A percentile compares a stretch with the other conserved stretches of the same genome.
phyloP scores from a whole-genome alignment of 2,329 filamentous ascomycete species.

The Camptophora hylomeconis region DNA sequence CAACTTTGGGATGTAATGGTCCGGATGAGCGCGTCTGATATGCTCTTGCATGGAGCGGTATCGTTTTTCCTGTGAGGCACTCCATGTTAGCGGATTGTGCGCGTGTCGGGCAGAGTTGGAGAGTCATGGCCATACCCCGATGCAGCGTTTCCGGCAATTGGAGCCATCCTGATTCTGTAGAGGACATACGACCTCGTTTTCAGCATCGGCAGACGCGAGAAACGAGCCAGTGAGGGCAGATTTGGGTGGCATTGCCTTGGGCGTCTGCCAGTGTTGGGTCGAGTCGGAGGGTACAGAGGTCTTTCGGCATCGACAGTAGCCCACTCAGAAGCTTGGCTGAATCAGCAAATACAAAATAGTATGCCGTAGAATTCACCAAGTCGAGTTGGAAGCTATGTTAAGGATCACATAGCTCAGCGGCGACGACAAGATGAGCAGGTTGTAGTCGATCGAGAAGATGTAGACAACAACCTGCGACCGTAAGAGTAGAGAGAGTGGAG shows the following conservation, averaged over 20 bases:
- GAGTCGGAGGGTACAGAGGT: slow-evolving; percentile 1
- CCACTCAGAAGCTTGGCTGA: slow-evolving; percentile 5
- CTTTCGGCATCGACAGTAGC: slow-evolving; percentile 6
- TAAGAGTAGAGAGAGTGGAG: slow-evolving; percentile 3
- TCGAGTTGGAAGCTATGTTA: slow-evolving; percentile 1
- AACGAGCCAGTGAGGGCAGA: slow-evolving; percentile 79
- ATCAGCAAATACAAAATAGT: no score
- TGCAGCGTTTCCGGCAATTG: slow-evolving; percentile 91
- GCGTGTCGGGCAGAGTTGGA: slow-evolving; percentile 5
- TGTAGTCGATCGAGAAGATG: slow-evolving; percentile 3
- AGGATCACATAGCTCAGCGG: slow-evolving; percentile 5
- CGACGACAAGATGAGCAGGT: slow-evolving; percentile 2
- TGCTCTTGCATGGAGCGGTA: slow-evolving; percentile 99
- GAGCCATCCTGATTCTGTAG: slow-evolving; percentile 92
- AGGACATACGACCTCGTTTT: slow-evolving; percentile 94
- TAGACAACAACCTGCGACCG: slow-evolving; percentile 4
- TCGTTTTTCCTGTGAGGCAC: slow-evolving; percentile 61
- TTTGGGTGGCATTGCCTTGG: slow-evolving; percentile 69
- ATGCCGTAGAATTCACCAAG: no score
- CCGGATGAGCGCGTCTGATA: slow-evolving; percentile 89
- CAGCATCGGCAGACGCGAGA: slow-evolving; percentile 69
- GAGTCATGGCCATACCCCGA: slow-evolving; percentile 68
- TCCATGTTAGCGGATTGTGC: slow-evolving; percentile 20
- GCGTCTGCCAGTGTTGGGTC: slow-evolving; percentile 21
- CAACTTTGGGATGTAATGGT: slow-evolving; percentile 95